A percentile compares a stretch with the other conserved stretches of the same genome.
These are phyloP conservation scores for Aureoboletus auriporus DNA, from an alignment of 768 basidiomycete species.

Conservation along the genomic window DNA sequence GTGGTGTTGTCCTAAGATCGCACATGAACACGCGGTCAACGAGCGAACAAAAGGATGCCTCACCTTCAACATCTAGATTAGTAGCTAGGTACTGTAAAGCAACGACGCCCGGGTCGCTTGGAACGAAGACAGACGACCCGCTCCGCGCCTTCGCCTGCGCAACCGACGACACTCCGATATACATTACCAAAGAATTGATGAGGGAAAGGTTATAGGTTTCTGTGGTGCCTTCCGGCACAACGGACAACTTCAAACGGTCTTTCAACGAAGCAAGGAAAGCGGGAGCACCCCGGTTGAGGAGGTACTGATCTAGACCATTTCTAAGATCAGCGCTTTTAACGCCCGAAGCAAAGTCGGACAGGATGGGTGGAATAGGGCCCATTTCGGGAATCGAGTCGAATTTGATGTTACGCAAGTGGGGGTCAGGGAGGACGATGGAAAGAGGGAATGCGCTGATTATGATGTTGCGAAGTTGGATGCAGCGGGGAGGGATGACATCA, in stretches of 20 bases:
- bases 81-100: conserved; percentile 78
- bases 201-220: conserved; percentile 84
- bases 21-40: background rate
- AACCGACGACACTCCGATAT: conserved; percentile 90
- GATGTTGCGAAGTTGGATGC: conserved; percentile 95
- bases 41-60: conserved; percentile 18
- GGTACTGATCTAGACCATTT: conserved; percentile 76
- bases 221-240: conserved; percentile 39
- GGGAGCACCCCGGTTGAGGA: conserved; percentile 69
- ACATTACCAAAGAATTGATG: conserved; percentile 93
- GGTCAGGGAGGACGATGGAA: conserved; percentile 76
- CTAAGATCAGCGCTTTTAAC: conserved; percentile 81
- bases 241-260: conserved; percentile 62
- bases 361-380: conserved; percentile 86
- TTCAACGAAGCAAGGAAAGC: conserved; percentile 75
- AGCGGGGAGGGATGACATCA: conserved; percentile 87
- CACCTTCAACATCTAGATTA: conserved; percentile 90
- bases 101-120: conserved; percentile 80
- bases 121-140: conserved; percentile 75
- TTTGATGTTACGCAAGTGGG: conserved; percentile 70
- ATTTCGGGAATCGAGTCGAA: conserved; percentile 82
- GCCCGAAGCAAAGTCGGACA: conserved; percentile 86
- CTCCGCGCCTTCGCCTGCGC: conserved; percentile 84
- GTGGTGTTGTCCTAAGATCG: conserved; percentile 81
- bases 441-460: conserved; percentile 94